Evolutionary conservation across 495 filamentous ascomycete species (phyloP).

Genomic region (Jackrogersella minutella): DNA sequence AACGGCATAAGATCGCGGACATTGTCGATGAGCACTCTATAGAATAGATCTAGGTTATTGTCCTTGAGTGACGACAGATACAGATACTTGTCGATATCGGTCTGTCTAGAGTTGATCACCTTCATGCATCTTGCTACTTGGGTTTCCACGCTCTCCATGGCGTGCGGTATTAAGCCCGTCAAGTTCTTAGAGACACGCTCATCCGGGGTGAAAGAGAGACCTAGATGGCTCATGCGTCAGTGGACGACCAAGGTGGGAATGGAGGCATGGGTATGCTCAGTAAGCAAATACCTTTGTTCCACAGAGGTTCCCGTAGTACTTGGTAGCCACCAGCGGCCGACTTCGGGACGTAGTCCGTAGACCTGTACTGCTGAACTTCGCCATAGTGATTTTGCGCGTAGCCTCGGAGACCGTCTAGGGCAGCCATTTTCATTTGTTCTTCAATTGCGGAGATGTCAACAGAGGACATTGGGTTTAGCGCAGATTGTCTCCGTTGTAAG

Average conservation of each 20-base stretch:
- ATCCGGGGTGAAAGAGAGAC: conserved; percentile 64
- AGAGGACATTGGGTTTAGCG: conserved; percentile 62
- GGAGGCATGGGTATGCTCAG: conserved; percentile 5
- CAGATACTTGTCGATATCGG: conserved; percentile 90
- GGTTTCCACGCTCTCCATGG: conserved; percentile 61
- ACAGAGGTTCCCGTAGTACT: conserved; percentile 62
- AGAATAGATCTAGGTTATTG: conserved; percentile 93
- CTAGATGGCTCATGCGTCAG: conserved; percentile 44
- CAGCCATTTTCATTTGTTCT: conserved; percentile 61
- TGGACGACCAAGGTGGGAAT: neutral
- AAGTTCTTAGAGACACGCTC: conserved; percentile 65
- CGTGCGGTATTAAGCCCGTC: conserved; percentile 65
- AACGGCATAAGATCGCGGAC: conserved; percentile 90
- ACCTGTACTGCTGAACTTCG: conserved; percentile 58
- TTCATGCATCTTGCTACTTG: conserved; percentile 65
- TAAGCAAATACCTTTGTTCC: conserved; percentile 61
- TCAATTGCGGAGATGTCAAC: conserved; percentile 62
- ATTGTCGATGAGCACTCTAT: conserved; percentile 89
- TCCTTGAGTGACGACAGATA: conserved; percentile 89
- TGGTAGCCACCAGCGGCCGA: conserved; percentile 62
- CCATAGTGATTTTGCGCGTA: conserved; percentile 61
- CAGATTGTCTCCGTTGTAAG: conserved; percentile 55
- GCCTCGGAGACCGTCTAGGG: conserved; percentile 60
- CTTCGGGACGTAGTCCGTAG: conserved; percentile 59
- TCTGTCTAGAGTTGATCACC: conserved; percentile 77